phyloP scores from a whole-genome alignment of 2,329 filamentous ascomycete genomes.

The Samsoniella hepiali region DNA sequence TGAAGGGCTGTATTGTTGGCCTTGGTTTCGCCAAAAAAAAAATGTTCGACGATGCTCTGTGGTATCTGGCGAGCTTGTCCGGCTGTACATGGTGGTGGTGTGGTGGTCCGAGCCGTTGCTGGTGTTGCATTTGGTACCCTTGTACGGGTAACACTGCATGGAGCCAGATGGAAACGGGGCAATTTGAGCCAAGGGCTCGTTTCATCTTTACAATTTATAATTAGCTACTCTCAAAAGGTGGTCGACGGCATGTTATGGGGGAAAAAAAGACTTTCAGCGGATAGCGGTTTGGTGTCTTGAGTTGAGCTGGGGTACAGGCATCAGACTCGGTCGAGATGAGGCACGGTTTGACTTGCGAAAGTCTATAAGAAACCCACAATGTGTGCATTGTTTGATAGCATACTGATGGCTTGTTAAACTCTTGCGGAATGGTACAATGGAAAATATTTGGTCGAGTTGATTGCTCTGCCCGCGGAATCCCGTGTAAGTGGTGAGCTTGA shows the following conservation, averaged over 20 bases:
- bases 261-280: neutral
- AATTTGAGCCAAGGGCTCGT: neutral
- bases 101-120: conserved; percentile 1
- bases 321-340: neutral
- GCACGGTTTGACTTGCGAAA: neutral
- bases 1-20: neutral
- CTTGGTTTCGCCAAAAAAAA: neutral
- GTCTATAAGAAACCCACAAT: neutral
- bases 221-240: conserved; percentile 6
- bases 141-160: conserved; percentile 10
- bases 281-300: neutral
- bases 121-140: conserved; percentile 11
- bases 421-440: neutral
- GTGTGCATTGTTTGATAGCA: neutral
- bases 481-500: too few species aligned
- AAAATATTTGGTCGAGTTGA: neutral
- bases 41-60: neutral
- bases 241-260: neutral
- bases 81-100: neutral
- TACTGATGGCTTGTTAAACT: neutral
- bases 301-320: neutral
- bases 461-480: too few species aligned
- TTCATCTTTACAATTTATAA: neutral
- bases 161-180: conserved; percentile 8
- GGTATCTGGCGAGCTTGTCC: neutral